A percentile compares a stretch with the other conserved stretches of the same genome.
These are phyloP conservation scores for Hylodesmum podocarpum DNA, from an alignment of 306 rosid species.

Conservation along the genomic window DNA sequence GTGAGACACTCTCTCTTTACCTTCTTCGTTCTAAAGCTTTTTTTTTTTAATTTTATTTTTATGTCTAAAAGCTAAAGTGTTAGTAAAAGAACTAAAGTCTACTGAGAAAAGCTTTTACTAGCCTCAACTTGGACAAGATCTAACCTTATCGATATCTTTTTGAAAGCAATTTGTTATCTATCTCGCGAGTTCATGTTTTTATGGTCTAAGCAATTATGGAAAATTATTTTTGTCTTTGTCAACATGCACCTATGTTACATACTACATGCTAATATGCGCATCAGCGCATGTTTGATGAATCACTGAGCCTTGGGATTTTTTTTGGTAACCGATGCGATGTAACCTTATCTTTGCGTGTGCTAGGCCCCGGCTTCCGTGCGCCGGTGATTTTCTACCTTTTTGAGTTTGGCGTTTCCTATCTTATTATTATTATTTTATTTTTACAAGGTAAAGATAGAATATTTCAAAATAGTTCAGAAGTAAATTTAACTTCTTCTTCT, in stretches of 20 bases:
- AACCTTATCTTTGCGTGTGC: neutral
- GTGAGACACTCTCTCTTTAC: conserved; percentile 35
- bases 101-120: neutral
- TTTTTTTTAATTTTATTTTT: neutral
- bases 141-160: conserved; percentile 14
- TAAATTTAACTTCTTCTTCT: no score
- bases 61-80: neutral
- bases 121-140: conserved; percentile 21
- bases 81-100: neutral
- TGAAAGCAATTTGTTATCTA: conserved; percentile 30
- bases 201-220: conserved; percentile 9
- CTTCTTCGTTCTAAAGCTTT: neutral
- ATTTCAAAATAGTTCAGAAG: neutral
- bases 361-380: neutral
- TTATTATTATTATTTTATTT: neutral
- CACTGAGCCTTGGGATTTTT: neutral
- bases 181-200: conserved; percentile 8
- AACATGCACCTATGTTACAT: neutral
- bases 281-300: conserved; percentile 2
- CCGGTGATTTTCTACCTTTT: conserved; percentile 27
- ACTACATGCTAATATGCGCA: conserved; percentile 22
- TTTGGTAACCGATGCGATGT: neutral
- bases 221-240: conserved; percentile 21
- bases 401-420: conserved; percentile 29
- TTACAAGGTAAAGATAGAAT: neutral